Evolutionary conservation across 768 basidiomycete species (phyloP), one percentile per base, ranked within the genome.

Genomic region (Amanita rimosa): DNA sequence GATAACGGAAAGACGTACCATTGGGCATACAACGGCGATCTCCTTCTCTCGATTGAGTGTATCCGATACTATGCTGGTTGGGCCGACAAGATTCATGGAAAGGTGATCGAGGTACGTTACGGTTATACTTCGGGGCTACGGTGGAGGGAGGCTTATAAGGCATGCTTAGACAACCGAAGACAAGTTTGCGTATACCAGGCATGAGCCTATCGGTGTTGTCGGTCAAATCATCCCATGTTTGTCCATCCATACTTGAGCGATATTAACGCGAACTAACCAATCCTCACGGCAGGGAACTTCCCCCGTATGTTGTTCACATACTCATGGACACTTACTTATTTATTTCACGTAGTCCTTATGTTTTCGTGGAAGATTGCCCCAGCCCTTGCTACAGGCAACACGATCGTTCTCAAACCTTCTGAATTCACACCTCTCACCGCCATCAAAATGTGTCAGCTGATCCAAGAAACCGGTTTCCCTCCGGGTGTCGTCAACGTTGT

Each of bases 61-160:
- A 62, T 91, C 54, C 71, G 78, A 29, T 95, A 94, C 67, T 97
- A 85, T 57, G 87, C 81, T 36, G 93, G 92, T 14, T 88, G 87
- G 81, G 87, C 90, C 17, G 92, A 93, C 69, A 95, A 94, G 67
- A 65, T 85, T 46, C 68, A 73, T 4, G 88, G 86, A 4, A 76
- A 87, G 62, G 79, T 78, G 6, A 80, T 90, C 60, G 86, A 91
- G 61, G 68, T 68, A 33, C 8, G 59, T 41, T n/a, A 24, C 19
- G 29, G 19, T 26, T 53, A n/a, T n/a, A 27, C 9, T 6, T 19
- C 17, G 3, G 6, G 11, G 3, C 19, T 24, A 24, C 22, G 2
- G 22, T 17, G 11, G n/a, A 1, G 9, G 16, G 13, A 24, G 5
- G 6, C 38, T 52, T 26, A 26, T 26, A 7, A 44, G 22, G 36